Percentiles rank a stretch among this genome's conserved stretches.
phyloP scores from a whole-genome alignment of 75 land plant species.

The Picea sitchensis region DNA sequence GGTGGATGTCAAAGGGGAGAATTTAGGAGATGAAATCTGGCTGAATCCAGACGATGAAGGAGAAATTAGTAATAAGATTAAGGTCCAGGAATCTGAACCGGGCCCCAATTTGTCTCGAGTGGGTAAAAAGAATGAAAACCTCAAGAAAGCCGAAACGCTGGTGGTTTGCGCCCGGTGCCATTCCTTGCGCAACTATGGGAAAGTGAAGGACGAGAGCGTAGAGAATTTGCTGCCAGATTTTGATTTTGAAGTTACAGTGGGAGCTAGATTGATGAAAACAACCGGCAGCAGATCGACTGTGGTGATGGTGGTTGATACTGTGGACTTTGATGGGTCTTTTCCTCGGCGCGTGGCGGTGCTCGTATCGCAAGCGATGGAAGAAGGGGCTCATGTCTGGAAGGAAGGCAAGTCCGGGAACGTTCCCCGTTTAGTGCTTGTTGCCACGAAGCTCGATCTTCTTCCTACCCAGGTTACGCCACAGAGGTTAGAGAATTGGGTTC shows the following conservation, averaged over 20 bases:
- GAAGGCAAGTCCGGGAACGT: slow-evolving; percentile 72
- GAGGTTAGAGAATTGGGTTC: slow-evolving; percentile 72
- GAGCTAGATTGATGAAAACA: slow-evolving; percentile 36
- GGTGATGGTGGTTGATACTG: slow-evolving; percentile 72
- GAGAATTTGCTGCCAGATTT: slow-evolving; percentile 83
- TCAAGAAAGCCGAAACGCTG: slow-evolving; percentile 22
- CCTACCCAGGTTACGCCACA: slow-evolving; percentile 67
- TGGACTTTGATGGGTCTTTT: slow-evolving; percentile 91
- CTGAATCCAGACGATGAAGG: background rate
- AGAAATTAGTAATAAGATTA: background rate
- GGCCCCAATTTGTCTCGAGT: background rate
- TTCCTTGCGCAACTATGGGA: slow-evolving; percentile 65
- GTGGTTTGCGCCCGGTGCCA: slow-evolving; percentile 87
- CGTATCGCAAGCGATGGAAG: slow-evolving; percentile 51
- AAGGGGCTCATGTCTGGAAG: slow-evolving; percentile 59
- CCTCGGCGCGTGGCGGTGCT: slow-evolving; percentile 61
- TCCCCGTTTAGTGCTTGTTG: slow-evolving; percentile 79
- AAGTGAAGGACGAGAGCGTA: slow-evolving; percentile 58
- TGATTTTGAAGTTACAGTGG: slow-evolving; percentile 78
- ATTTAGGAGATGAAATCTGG: background rate
- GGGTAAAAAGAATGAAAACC: background rate
- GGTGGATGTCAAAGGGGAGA: background rate
- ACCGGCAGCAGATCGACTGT: slow-evolving; percentile 62
- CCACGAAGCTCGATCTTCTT: slow-evolving; percentile 83
- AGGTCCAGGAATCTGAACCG: background rate